Percentiles rank a stretch among this genome's conserved stretches.
Evolutionary conservation across 169 alveolate species (phyloP).

Genomic region (Plasmodium cynomolgi): DNA sequence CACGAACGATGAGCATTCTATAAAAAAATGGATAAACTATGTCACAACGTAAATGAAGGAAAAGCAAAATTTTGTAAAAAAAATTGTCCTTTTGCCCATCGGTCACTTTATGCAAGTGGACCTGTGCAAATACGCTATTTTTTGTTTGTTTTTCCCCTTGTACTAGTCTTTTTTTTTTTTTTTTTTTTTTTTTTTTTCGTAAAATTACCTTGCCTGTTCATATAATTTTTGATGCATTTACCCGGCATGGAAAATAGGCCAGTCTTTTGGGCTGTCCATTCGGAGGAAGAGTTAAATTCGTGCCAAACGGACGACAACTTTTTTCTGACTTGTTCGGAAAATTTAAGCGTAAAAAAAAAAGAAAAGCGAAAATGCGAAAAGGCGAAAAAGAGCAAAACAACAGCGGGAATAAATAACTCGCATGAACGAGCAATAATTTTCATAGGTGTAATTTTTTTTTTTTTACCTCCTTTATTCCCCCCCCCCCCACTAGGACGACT

Average conservation of each 20-base stretch:
- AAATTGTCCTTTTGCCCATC: neutral
- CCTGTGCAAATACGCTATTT: neutral
- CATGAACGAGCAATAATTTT: slow-evolving; percentile 15
- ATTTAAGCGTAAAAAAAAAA: slow-evolving; percentile 25
- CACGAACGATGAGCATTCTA: slow-evolving; percentile 1
- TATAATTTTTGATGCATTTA: neutral
- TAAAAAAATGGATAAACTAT: slow-evolving; percentile 60
- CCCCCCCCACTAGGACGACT: slow-evolving; percentile 4
- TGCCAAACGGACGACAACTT: slow-evolving; percentile 27
- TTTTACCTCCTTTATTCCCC: neutral
- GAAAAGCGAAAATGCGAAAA: neutral
- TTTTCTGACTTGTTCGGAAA: slow-evolving; percentile 55
- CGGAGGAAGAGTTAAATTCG: slow-evolving; percentile 32
- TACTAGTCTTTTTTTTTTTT: neutral
- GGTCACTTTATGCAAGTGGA: neutral
- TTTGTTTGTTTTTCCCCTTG: neutral
- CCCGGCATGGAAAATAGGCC: slow-evolving; percentile 10
- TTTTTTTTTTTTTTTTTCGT: neutral
- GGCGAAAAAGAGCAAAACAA: neutral
- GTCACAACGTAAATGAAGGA: slow-evolving; percentile 42
- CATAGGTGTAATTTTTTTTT: neutral
- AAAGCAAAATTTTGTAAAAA: neutral
- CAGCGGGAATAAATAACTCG: neutral
- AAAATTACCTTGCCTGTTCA: neutral
- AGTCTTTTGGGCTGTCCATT: slow-evolving; percentile 5